Evolutionary conservation across 139 green algal species (phyloP), one percentile per base, ranked within the genome.

Genomic region (Closterium sp.): DNA sequence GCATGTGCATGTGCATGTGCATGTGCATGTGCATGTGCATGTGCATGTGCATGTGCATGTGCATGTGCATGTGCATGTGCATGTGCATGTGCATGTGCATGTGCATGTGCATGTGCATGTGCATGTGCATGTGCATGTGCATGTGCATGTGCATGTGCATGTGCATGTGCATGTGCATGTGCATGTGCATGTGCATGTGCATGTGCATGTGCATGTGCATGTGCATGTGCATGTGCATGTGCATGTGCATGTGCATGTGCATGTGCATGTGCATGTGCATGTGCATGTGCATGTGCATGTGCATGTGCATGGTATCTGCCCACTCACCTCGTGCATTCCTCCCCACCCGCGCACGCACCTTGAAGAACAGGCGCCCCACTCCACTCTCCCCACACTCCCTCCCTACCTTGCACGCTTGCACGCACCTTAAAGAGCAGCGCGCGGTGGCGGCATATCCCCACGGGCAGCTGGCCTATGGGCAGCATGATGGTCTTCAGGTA

Each of bases 361-460:
- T 31, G 36, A 55, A 55, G 36, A 55, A 6, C 36, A 55, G 36
- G 36, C n/a, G n/a, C n/a, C n/a, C n/a, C n/a, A n/a, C n/a, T n/a
- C n/a, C n/a, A n/a, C 4, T 55, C 4, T 55, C 36, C 36, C 36
- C 36, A 55, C 36, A 6, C 4, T 4, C 36, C n/a, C n/a, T n/a
- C n/a, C n/a, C n/a, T n/a, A 55, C 4, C 36, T 55, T 4, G 36
- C 36, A 4, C 6, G 6, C 6, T 6, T 4, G 36, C 36, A 55
- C 4, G 55, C 12, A 93, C 87, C 91, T 93, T 93, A 84, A 94
- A 94, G 55, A 94, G 88, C 31, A 94, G 92, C 3, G 92, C 92
- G n/a, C 92, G 87, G 83, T 93, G 92, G 23, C 92, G 55, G 84
- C 92, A 93, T 4, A 94, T 55, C 31, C 92, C 92, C 34, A 88